Evolutionary conservation across 1,139 yeast genomes (phyloP), one percentile per base, ranked within the genome.

Genomic region (Blastobotrys elegans): DNA sequence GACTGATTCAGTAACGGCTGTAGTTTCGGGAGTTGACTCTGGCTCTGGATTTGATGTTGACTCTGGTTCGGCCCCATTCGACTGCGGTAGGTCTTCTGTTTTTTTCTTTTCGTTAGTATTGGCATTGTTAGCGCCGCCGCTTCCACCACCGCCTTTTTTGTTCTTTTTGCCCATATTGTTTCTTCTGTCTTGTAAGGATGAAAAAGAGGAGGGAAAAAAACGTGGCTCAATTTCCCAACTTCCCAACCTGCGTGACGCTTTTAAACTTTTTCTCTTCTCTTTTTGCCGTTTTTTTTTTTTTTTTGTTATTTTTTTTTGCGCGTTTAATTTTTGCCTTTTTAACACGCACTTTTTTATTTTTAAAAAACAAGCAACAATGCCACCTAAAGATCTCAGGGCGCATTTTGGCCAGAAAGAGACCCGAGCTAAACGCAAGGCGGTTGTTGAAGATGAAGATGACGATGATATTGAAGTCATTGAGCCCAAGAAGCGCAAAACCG

Each of bases 391-490:
- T n/a, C n/a, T 21, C 7, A 17, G 13, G 4, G 20, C 5, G 13
- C 4, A 16, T 21, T 36, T 36, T 21, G 40, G 40, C 27, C 18
- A 16, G 4, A 29, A 22, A 5, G 5, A 36, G 13, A 18, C 29
- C 4, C 29, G 30, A 13, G 4, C 46, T 2, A 46, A 41, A 26
- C 37, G 49, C 20, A 46, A 34, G 21, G 31, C 16, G 2, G 43
- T 31, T 29, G 44, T 36, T n/a, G 36, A 36, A 2, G 48, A 45
- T 22, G 48, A 46, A 13, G 49, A 46, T 13, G 43, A 32, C 5
- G 49, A 46, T 30, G 40, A 32, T 4, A 13, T 42, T 11, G 13
- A 18, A 16, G 36, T 30, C 3, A 42, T 42, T 31, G 43, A 40
- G 32, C 33, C 42, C 11, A 39, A 26, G 30, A 37, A 32, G 32